phyloP scores from a whole-genome alignment of 352 stramenopile species.

The Thalassiosira mediterranea region DNA sequence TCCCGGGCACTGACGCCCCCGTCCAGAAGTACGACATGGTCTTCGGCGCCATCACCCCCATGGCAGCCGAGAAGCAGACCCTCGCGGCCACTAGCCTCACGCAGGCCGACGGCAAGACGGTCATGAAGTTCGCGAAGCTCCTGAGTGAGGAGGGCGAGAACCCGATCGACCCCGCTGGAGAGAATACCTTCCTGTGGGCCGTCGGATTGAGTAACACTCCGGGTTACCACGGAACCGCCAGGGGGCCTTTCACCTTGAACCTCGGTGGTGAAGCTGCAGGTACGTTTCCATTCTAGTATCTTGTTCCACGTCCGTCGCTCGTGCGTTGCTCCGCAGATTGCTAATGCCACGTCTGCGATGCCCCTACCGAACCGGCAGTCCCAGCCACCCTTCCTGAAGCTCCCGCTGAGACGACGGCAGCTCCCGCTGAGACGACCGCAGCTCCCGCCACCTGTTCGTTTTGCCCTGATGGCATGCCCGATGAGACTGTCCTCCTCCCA shows the following conservation, averaged over 20 bases:
- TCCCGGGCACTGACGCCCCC: background rate
- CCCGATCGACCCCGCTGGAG: background rate
- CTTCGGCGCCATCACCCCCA: background rate
- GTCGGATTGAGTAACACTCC: constrained; percentile 1
- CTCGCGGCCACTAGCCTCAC: constrained; percentile 2
- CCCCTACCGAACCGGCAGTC: too few species aligned
- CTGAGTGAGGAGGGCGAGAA: constrained; percentile 7
- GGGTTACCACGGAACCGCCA: constrained; percentile 7
- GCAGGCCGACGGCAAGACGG: constrained; percentile 5
- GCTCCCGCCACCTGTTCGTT: background rate
- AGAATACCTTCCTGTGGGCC: constrained; percentile 13
- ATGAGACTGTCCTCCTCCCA: background rate
- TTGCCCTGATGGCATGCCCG: background rate
- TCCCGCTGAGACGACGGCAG: too few species aligned
- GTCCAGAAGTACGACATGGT: constrained; percentile 7
- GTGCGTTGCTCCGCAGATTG: too few species aligned
- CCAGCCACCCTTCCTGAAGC: too few species aligned
- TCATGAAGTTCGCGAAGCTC: constrained; percentile 18
- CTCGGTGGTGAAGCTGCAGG: too few species aligned
- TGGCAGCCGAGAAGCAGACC: constrained; percentile 15
- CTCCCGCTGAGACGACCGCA: too few species aligned
- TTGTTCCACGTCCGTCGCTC: too few species aligned
- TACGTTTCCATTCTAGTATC: too few species aligned
- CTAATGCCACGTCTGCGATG: too few species aligned
- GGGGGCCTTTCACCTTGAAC: background rate